These are phyloP conservation scores for Phlegmacium glaucopus DNA, from an alignment of 768 basidiomycete species.

Conservation along the genomic window DNA sequence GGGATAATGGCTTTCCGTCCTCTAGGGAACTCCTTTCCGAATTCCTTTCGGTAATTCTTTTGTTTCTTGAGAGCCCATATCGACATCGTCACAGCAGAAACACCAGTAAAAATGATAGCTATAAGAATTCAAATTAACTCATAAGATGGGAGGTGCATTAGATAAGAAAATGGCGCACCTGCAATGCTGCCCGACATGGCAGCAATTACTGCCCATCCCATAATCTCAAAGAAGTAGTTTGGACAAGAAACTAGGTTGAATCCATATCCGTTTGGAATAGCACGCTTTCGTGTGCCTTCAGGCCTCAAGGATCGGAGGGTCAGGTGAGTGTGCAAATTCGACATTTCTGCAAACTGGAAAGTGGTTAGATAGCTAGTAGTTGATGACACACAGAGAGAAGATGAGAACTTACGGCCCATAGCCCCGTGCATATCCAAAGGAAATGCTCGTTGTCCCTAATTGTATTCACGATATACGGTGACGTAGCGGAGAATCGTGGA, in stretches of 20 bases:
- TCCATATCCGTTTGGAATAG: conserved; percentile 91
- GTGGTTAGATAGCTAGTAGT: background rate
- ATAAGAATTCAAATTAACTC: conserved; percentile 1
- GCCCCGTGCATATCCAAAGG: conserved; percentile 57
- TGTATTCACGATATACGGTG: conserved; percentile 60
- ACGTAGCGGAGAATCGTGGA: conserved; percentile 67
- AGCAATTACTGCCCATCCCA: conserved; percentile 71
- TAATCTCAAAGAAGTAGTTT: conserved; percentile 90
- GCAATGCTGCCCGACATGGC: conserved; percentile 76
- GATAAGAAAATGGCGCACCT: conserved; percentile 45
- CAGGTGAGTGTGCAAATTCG: conserved; percentile 81
- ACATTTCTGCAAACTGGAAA: conserved; percentile 74
- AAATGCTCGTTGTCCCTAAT: conserved; percentile 62
- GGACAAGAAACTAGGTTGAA: conserved; percentile 86
- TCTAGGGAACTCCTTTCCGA: conserved; percentile 79
- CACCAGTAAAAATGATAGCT: conserved; percentile 65
- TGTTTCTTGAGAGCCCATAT: conserved; percentile 94
- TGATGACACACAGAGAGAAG: background rate
- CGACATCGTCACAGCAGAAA: conserved; percentile 67
- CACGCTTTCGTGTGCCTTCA: conserved; percentile 68
- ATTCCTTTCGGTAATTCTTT: conserved; percentile 85
- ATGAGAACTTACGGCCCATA: conserved; percentile 69
- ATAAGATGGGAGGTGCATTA: background rate
- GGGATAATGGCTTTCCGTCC: conserved; percentile 79
- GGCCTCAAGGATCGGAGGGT: conserved; percentile 84